These are phyloP conservation scores for Sanghuangporus weigelae DNA, from an alignment of 1,284 basidiomycete genomes.

Conservation along the genomic window DNA sequence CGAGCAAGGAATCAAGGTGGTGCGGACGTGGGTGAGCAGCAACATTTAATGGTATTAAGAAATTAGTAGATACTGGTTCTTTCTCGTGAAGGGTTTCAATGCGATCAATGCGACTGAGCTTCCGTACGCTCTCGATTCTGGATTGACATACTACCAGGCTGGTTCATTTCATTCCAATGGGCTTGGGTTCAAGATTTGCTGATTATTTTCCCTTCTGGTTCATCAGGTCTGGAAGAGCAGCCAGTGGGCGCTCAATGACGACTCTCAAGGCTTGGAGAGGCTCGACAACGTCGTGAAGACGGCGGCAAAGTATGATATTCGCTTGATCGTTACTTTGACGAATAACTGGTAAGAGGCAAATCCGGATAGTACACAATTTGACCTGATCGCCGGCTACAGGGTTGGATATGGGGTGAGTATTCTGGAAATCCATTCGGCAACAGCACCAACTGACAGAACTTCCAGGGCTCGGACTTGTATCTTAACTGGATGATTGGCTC, in stretches of 20 bases:
- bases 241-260: conserved; percentile 50
- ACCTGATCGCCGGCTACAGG: conserved; percentile 20
- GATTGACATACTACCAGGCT: conserved; percentile 45
- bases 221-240: conserved; percentile 43
- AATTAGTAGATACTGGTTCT: background rate
- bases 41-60: background rate
- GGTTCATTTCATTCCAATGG: background rate
- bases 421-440: background rate
- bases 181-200: too few relatives aligned
- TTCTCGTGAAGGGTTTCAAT: conserved; percentile 45
- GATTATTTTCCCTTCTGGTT: background rate
- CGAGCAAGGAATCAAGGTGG: conserved; percentile 51
- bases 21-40: conserved; percentile 55
- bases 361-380: background rate
- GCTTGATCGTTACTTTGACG: conserved; percentile 57
- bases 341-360: conserved; percentile 55
- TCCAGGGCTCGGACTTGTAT: conserved; percentile 41
- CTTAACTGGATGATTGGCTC: conserved; percentile 46
- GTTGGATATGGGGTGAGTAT: conserved; percentile 31
- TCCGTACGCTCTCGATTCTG: conserved; percentile 44
- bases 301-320: conserved; percentile 55
- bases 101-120: conserved; percentile 54
- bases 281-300: conserved; percentile 58
- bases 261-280: conserved; percentile 59
- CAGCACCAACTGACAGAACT: background rate